These are phyloP conservation scores for Russula virescens DNA, from an alignment of 768 basidiomycete species.

Conservation along the genomic window DNA sequence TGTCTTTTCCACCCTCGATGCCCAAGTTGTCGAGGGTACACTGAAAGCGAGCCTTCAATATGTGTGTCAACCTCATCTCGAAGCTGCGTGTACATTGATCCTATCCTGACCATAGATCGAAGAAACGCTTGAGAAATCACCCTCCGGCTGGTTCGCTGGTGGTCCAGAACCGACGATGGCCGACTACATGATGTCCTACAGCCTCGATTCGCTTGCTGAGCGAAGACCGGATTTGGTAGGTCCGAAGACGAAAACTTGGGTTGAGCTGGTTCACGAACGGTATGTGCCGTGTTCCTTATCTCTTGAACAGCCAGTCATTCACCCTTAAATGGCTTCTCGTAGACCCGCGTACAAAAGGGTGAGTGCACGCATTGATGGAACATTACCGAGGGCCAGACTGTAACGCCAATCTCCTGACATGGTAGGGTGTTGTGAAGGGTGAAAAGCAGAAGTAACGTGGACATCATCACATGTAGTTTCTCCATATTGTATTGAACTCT, in stretches of 20 bases:
- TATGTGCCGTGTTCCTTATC: conserved; percentile 23
- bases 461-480: too few species aligned
- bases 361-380: conserved; percentile 17
- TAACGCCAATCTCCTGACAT: background rate
- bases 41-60: conserved; percentile 30
- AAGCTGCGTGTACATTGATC: background rate
- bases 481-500: background rate
- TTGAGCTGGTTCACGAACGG: conserved; percentile 37
- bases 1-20: conserved; percentile 30
- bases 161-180: conserved; percentile 40
- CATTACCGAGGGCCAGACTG: background rate
- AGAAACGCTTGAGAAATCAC: conserved; percentile 14
- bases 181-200: conserved; percentile 43
- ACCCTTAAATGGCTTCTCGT: background rate
- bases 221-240: conserved; percentile 28
- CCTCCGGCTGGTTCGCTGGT: conserved; percentile 34
- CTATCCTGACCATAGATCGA: conserved; percentile 11
- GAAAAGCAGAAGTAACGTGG: conserved; percentile 23
- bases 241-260: conserved; percentile 34
- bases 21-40: conserved; percentile 28
- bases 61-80: conserved; percentile 20
- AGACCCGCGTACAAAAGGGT: conserved; percentile 34
- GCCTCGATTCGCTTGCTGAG: conserved; percentile 31
- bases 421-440: conserved; percentile 28
- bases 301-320: background rate